phyloP scores from a whole-genome alignment of 1,139 yeast genomes.

The Blastobotrys ciferrii region DNA sequence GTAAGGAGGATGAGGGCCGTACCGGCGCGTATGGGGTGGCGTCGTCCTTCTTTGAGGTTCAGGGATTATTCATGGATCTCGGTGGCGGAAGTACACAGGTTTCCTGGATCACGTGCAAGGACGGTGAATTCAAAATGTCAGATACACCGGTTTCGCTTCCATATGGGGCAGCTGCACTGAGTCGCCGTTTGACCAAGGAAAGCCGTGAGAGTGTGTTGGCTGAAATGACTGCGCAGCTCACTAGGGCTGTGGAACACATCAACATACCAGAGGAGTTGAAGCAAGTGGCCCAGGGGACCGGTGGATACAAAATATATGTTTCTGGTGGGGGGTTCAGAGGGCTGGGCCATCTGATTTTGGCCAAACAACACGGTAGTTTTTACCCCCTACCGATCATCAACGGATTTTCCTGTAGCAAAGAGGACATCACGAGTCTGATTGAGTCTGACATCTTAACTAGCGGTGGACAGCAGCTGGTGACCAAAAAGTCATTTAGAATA shows the following conservation, averaged over 20 bases:
- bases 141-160: constrained; percentile 58
- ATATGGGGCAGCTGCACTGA: constrained; percentile 64
- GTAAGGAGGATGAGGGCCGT: constrained; percentile 59
- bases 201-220: constrained; percentile 20
- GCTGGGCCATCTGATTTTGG: constrained; percentile 55
- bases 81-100: constrained; percentile 66
- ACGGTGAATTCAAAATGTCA: constrained; percentile 54
- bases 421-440: constrained; percentile 42
- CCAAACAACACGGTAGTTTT: constrained; percentile 50
- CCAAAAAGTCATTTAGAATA: constrained; percentile 51
- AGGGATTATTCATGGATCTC: constrained; percentile 63
- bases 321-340: constrained; percentile 72
- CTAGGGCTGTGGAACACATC: constrained; percentile 48
- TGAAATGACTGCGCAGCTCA: constrained; percentile 35
- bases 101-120: constrained; percentile 58
- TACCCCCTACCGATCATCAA: constrained; percentile 58
- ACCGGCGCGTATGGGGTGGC: constrained; percentile 69
- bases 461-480: constrained; percentile 14
- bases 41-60: constrained; percentile 58
- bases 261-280: constrained; percentile 30
- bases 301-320: constrained; percentile 58
- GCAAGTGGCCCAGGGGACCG: constrained; percentile 44
- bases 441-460: constrained; percentile 18
- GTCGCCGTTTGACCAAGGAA: constrained; percentile 52
- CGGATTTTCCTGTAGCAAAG: constrained; percentile 57